Evolutionary conservation across 2,329 filamentous ascomycete genomes (phyloP), one percentile per base, ranked within the genome.

Genomic region (Penicillium capsulatum): DNA sequence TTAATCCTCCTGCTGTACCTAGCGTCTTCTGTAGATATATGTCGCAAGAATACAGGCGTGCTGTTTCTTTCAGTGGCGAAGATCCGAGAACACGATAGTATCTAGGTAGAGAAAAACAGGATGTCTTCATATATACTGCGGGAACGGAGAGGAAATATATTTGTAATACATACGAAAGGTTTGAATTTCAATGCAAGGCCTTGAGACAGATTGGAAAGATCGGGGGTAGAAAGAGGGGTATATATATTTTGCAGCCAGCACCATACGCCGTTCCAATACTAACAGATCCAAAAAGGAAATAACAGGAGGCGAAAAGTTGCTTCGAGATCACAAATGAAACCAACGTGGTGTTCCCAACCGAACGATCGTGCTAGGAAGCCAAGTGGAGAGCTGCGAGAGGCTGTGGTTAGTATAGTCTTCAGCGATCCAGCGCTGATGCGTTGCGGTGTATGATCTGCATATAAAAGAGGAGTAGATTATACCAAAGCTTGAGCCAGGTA

Each of bases 21-120:
- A 52, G 49, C 40, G 40, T 31, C 31, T 26, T 44, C 28, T 52
- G 49, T 51, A 51, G 42, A 51, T 52, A 52, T 44, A 38, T 30
- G 48, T 42, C 22, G 24, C 45, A 40, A 43, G 38, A 48, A 44
- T 27, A 31, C 19, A 42, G 17, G 15, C 19, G n/a, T n/a, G 5
- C 19, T 22, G 9, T 22, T 22, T 22, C 19, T n/a, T n/a, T n/a
- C n/a, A n/a, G n/a, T n/a, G n/a, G n/a, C n/a, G n/a, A n/a, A n/a
- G n/a, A n/a, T n/a, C n/a, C n/a, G n/a, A n/a, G n/a, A n/a, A n/a
- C n/a, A n/a, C n/a, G n/a, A n/a, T n/a, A n/a, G n/a, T n/a, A n/a
- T n/a, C n/a, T n/a, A n/a, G n/a, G n/a, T n/a, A n/a, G n/a, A n/a
- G n/a, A n/a, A n/a, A 24, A 24, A 24, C 22, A 24, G 22, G 22